Percentiles rank a stretch among this genome's conserved stretches.
These are phyloP conservation scores for Melampsora americana DNA, from an alignment of 1,284 basidiomycete species.

Conservation along the genomic window DNA sequence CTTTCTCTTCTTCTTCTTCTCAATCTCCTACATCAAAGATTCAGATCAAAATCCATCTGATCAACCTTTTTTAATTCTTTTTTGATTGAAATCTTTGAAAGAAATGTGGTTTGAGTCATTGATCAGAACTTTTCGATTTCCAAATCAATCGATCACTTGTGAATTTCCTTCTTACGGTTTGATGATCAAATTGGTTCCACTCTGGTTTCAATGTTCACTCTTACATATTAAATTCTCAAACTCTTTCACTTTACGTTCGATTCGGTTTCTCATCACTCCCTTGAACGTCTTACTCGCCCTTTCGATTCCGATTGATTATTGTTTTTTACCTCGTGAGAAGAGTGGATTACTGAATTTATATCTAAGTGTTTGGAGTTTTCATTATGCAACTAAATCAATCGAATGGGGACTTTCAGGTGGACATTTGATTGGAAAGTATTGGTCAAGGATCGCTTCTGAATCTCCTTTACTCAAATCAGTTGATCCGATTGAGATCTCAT, in stretches of 20 bases:
- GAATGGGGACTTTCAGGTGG: constrained; percentile 3
- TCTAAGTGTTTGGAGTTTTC: constrained; percentile 21
- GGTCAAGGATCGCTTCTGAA: neutral
- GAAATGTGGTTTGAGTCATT: no score
- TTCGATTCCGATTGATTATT: neutral
- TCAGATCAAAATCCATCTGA: no score
- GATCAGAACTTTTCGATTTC: neutral
- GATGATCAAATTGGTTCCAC: neutral
- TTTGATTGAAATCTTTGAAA: no score
- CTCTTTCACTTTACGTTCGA: neutral
- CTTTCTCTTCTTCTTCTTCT: no score
- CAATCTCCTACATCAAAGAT: no score
- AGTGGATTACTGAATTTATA: constrained; percentile 13
- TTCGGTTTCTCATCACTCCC: neutral
- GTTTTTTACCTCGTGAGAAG: neutral
- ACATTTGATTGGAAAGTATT: constrained; percentile 17
- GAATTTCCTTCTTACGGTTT: neutral
- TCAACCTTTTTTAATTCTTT: no score
- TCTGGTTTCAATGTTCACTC: neutral
- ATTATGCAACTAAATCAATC: constrained; percentile 8
- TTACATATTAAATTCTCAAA: neutral
- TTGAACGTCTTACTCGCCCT: neutral
- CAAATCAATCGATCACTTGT: neutral
- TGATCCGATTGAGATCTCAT: neutral
- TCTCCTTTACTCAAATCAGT: neutral